phyloP scores from a whole-genome alignment of 768 basidiomycete genomes.

The Rhodosporidiobolus odoratus region DNA sequence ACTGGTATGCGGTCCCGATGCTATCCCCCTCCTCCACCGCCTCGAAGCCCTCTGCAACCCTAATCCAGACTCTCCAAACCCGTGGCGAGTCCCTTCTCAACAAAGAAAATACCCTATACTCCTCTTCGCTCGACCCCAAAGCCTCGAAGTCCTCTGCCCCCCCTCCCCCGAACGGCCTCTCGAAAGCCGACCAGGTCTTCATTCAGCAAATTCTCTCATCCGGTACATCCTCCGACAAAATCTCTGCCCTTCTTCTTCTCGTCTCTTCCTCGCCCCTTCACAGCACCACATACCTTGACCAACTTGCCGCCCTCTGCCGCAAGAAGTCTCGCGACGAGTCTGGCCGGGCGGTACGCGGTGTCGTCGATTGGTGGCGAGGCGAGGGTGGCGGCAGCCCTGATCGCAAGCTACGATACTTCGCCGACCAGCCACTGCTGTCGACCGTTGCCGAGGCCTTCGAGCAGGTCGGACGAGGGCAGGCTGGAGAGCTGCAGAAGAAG shows the following conservation, averaged over 20 bases:
- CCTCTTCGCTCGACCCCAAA: slow-evolving; percentile 40
- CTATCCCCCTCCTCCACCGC: slow-evolving; percentile 26
- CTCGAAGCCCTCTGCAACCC: slow-evolving; percentile 9
- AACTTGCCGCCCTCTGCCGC: slow-evolving; percentile 32
- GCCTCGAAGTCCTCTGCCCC: slow-evolving; percentile 33
- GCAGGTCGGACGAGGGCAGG: slow-evolving; percentile 39
- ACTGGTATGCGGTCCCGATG: slow-evolving; percentile 38
- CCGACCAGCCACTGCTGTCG: slow-evolving; percentile 57
- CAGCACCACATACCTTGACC: slow-evolving; percentile 38
- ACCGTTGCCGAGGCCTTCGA: slow-evolving; percentile 23
- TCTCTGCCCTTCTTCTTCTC: slow-evolving; percentile 82
- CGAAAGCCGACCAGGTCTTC: slow-evolving; percentile 52
- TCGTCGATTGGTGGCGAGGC: slow-evolving; percentile 96
- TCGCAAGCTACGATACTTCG: slow-evolving; percentile 61
- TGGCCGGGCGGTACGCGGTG: slow-evolving; percentile 78
- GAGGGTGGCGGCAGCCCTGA: slow-evolving; percentile 54
- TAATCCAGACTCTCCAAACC: slow-evolving; percentile 35
- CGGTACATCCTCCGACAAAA: slow-evolving; percentile 84
- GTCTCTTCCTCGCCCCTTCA: slow-evolving; percentile 54
- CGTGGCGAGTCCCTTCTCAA: slow-evolving; percentile 37
- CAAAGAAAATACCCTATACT: slow-evolving; percentile 41
- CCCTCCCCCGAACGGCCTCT: slow-evolving; percentile 38
- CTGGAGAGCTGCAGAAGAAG: slow-evolving; percentile 56
- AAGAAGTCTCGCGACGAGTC: slow-evolving; percentile 83
- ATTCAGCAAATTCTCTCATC: slow-evolving; percentile 75